A percentile compares a stretch with the other conserved stretches of the same genome.
phyloP scores from a whole-genome alignment of 1,139 yeast genomes.

The Blastobotrys malaysiensis region DNA sequence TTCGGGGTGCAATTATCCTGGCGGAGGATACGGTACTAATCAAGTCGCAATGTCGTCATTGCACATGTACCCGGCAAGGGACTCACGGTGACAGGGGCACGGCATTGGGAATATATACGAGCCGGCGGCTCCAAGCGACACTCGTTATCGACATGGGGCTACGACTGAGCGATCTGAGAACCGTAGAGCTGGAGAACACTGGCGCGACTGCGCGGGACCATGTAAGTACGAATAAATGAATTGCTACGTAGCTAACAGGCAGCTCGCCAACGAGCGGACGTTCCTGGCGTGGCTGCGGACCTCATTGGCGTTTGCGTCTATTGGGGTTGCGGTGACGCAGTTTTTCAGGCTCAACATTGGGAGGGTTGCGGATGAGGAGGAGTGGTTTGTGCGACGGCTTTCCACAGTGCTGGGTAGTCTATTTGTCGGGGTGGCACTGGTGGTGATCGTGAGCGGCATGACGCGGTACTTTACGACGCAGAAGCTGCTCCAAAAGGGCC shows the following conservation, averaged over 20 bases:
- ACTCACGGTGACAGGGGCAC: background rate
- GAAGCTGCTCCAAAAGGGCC: conserved; percentile 38
- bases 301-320: conserved; percentile 48
- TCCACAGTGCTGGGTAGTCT: conserved; percentile 32
- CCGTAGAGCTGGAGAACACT: conserved; percentile 37
- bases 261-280: conserved; percentile 73
- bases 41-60: background rate
- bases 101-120: background rate
- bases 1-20: too few species aligned
- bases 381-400: conserved; percentile 12
- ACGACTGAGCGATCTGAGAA: conserved; percentile 21
- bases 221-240: conserved; percentile 27
- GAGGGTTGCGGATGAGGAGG: conserved; percentile 11
- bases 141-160: background rate
- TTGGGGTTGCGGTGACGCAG: conserved; percentile 54
- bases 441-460: conserved; percentile 40
- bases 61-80: background rate
- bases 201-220: conserved; percentile 52
- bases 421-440: conserved; percentile 40
- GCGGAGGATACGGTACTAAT: background rate
- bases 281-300: conserved; percentile 74
- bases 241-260: conserved; percentile 1
- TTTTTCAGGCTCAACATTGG: conserved; percentile 39
- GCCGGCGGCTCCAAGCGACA: background rate
- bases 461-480: conserved; percentile 44